phyloP scores from a whole-genome alignment of 2,329 filamentous ascomycete species.

The Sporothrix pallida region DNA sequence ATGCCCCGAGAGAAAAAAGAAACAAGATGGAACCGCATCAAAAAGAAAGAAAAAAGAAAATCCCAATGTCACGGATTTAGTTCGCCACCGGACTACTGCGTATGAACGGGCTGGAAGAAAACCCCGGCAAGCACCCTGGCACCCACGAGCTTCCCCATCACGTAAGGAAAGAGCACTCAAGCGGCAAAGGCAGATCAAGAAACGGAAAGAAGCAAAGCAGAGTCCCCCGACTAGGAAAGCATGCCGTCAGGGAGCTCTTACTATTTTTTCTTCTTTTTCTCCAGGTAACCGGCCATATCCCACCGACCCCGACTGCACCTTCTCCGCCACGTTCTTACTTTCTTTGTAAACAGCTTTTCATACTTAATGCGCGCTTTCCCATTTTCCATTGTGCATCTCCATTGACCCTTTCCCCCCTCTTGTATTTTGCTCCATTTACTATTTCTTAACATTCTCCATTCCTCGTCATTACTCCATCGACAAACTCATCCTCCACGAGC shows the following conservation, averaged over 20 bases:
- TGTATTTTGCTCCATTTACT: background rate
- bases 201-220: background rate
- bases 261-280: background rate
- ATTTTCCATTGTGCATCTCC: background rate
- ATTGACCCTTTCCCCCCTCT: background rate
- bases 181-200: constrained; percentile 10
- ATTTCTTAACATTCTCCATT: background rate
- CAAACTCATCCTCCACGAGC: background rate
- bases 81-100: constrained; percentile 18
- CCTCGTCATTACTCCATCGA: background rate
- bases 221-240: background rate
- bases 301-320: background rate
- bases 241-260: background rate
- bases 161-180: background rate
- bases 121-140: background rate
- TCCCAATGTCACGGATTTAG: constrained; percentile 6
- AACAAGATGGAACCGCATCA: too few species aligned
- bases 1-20: constrained; percentile 7
- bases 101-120: background rate
- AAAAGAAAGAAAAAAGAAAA: background rate
- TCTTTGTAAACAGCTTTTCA: background rate
- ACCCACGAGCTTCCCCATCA: background rate
- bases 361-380: constrained; percentile 19
- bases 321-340: background rate
- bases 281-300: background rate